Percentiles rank a stretch among this genome's conserved stretches.
These are phyloP conservation scores for Astragalus membranaceus DNA, from an alignment of 306 rosid genomes.

Conservation along the genomic window DNA sequence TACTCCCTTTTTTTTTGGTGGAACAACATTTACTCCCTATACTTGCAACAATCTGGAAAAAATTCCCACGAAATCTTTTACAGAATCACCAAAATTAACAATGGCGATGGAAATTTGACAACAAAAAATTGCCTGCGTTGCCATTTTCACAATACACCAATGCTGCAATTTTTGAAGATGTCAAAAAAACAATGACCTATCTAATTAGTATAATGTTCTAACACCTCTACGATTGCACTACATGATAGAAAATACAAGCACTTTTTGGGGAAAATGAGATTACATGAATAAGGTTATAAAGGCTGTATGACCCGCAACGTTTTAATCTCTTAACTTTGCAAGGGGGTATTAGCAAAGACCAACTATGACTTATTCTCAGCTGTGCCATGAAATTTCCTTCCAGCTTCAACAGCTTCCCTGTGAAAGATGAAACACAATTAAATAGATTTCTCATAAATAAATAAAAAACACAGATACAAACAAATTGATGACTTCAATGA, in stretches of 20 bases:
- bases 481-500: neutral
- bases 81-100: neutral
- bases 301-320: neutral
- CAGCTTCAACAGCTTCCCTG: constrained; percentile 97
- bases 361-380: constrained; percentile 37
- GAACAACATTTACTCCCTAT: neutral
- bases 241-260: neutral
- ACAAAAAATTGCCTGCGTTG: neutral
- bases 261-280: neutral
- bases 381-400: constrained; percentile 68
- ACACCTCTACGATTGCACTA: neutral
- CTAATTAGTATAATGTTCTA: neutral
- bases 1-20: too few relatives aligned
- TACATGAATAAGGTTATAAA: neutral
- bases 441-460: neutral
- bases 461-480: neutral
- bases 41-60: neutral
- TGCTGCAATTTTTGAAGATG: neutral
- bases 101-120: neutral
- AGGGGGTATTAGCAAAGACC: neutral
- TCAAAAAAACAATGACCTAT: neutral
- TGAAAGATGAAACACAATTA: constrained; percentile 15
- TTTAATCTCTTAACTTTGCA: constrained; percentile 10
- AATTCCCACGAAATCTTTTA: neutral
- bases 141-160: neutral